Evolutionary conservation across 176 grass and related monocot species (phyloP).

Genomic region (Neostapfia colusana): DNA sequence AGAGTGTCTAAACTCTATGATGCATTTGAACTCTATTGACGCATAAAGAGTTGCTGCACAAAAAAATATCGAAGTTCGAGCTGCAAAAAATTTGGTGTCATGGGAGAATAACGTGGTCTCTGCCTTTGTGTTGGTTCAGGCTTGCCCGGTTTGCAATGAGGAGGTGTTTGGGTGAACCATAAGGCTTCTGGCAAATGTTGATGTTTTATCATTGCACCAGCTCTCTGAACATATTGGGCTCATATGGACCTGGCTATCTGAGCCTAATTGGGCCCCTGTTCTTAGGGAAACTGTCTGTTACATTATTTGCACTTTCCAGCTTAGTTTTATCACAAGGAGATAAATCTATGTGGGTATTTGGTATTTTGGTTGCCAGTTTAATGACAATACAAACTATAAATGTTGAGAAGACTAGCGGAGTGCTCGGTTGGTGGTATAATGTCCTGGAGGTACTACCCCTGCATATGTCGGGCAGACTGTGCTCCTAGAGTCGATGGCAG

Average conservation of each 20-base stretch:
- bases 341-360: slow-evolving; percentile 22
- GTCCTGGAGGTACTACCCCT: too few relatives aligned
- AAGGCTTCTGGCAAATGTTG: background rate
- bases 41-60: background rate
- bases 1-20: slow-evolving; percentile 9
- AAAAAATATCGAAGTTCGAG: too few relatives aligned
- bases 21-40: slow-evolving; percentile 16
- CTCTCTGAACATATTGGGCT: slow-evolving; percentile 12
- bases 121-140: slow-evolving; percentile 44
- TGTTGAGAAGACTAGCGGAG: too few relatives aligned
- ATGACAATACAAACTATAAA: slow-evolving; percentile 23
- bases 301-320: background rate
- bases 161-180: slow-evolving; percentile 65
- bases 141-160: slow-evolving; percentile 71
- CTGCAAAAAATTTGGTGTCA: too few relatives aligned
- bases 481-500: too few relatives aligned
- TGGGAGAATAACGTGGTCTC: slow-evolving; percentile 20
- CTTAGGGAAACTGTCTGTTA: background rate
- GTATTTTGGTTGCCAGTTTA: slow-evolving; percentile 33
- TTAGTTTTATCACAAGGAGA: slow-evolving; percentile 29
- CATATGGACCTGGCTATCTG: slow-evolving; percentile 3
- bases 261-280: background rate
- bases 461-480: too few relatives aligned
- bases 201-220: background rate
- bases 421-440: too few relatives aligned